Percentiles rank a stretch among this genome's conserved stretches.
phyloP scores from a whole-genome alignment of 1,284 basidiomycete species.

The Rhodotorula sp. region DNA sequence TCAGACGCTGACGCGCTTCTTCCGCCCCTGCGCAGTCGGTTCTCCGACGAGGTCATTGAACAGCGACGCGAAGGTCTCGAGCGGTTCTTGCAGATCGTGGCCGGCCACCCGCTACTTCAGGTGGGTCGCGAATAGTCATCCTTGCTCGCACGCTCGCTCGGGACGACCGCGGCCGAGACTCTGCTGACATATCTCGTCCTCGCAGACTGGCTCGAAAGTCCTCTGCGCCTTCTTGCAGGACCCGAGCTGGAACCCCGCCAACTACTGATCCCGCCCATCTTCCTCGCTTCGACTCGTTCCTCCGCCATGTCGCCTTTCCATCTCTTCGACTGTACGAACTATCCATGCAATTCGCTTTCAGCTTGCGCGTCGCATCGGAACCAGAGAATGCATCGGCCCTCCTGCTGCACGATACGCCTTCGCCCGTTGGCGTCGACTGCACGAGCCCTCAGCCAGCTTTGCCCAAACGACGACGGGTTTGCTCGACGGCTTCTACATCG shows the following conservation, averaged over 20 bases:
- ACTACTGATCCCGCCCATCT: constrained; percentile 25
- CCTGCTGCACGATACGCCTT: too few relatives aligned
- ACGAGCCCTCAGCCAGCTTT: too few relatives aligned
- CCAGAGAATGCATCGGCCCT: too few relatives aligned
- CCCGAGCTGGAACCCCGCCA: constrained; percentile 45
- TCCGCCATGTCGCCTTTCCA: too few relatives aligned
- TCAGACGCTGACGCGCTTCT: neutral
- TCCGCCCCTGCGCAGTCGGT: constrained; percentile 58
- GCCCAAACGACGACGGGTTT: too few relatives aligned
- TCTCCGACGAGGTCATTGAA: constrained; percentile 97
- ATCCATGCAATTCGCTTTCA: too few relatives aligned
- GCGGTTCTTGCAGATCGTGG: constrained; percentile 91
- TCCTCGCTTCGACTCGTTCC: neutral
- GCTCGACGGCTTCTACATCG: too few relatives aligned
- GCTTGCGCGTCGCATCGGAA: too few relatives aligned
- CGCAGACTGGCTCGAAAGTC: constrained; percentile 92
- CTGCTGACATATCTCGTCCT: neutral
- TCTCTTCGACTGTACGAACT: too few relatives aligned
- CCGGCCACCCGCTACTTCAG: constrained; percentile 94
- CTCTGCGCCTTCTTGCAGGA: constrained; percentile 90
- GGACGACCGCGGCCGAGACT: too few relatives aligned
- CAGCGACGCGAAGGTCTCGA: constrained; percentile 86
- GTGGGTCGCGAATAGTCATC: constrained; percentile 53
- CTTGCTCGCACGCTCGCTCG: neutral
- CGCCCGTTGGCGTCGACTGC: too few relatives aligned